A percentile compares a stretch with the other conserved stretches of the same genome.
These are phyloP conservation scores for Rubia balearica DNA, from an alignment of 305 asterid genomes.

Conservation along the genomic window DNA sequence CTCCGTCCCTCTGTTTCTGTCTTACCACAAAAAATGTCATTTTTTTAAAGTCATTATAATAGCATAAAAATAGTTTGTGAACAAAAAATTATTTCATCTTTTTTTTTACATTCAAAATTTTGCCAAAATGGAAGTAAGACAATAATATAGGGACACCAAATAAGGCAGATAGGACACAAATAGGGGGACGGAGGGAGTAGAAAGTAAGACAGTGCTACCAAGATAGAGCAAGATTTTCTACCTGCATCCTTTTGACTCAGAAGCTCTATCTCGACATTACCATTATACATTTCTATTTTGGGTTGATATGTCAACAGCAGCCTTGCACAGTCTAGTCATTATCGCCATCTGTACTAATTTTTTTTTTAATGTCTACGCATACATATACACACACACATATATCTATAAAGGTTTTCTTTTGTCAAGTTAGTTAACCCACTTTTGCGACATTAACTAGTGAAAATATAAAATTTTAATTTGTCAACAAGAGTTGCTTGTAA, in stretches of 20 bases:
- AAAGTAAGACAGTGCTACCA: background rate
- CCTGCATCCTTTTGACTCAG: background rate
- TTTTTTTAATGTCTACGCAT: background rate
- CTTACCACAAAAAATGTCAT: no score
- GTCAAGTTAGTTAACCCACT: background rate
- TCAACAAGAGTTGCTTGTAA: background rate
- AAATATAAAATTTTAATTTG: background rate
- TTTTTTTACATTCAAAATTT: no score
- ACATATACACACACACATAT: no score
- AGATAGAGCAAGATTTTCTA: background rate
- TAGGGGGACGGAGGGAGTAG: no score
- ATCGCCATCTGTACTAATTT: background rate
- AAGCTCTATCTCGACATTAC: background rate
- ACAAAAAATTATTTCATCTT: no score
- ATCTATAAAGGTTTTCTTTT: background rate
- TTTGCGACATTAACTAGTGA: background rate
- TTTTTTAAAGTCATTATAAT: no score
- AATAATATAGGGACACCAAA: no score
- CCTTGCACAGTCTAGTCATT: background rate
- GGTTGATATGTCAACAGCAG: background rate
- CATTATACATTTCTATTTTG: background rate
- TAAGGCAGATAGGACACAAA: no score
- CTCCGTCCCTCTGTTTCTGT: no score
- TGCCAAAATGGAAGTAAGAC: no score
- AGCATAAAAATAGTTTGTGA: no score